Evolutionary conservation across 1,139 yeast species (phyloP), one percentile per base, ranked within the genome.

Genomic region (Hemisphaericaspora xylanilytica): DNA sequence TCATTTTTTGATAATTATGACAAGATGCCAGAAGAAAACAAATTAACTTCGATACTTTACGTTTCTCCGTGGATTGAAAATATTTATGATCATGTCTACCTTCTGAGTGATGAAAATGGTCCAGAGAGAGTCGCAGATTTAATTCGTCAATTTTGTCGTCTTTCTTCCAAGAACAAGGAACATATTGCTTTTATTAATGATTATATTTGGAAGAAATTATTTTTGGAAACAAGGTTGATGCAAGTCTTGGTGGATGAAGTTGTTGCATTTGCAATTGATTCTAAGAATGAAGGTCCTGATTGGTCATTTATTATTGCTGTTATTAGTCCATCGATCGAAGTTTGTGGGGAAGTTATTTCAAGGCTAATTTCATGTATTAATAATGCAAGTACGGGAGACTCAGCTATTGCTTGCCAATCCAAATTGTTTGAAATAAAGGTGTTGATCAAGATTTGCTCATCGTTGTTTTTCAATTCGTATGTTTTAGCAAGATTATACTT

Each of bases 51-150:
- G 1, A 64, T 83, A 4, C 61, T 73, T 47, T 81, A 80, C 52
- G 65, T 82, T 10, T 70, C 87, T 1, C 90, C 94, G 2, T 88
- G 96, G 95, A 70, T 85, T n/a, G 74, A 73, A 26, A 85, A 87
- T 50, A 67, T 86, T 21, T 78, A 81, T 52, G 70, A 70, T 18
- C 61, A 78, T 49, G 80, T 86, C 11, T 81, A 71, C 51, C 53
- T 73, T 32, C 68, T 65, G 22, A 76, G 72, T 49, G 79, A 75
- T 22, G 72, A 71, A 28, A 65, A 63, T 43, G 94, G 95, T 0
- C 73, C 79, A 1, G 83, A 78, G 38, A 67, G 77, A 40, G 75
- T 82, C 3, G 75, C 84, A 0, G 79, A 77, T 33, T 61, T 87
- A 9, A 70, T 87, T 26, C 69, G 92, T 34, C 76, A 77, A 41